Conservation (phyloP, 1,139 yeast genomes). For the Blastobotrys petasosporus region DNA sequence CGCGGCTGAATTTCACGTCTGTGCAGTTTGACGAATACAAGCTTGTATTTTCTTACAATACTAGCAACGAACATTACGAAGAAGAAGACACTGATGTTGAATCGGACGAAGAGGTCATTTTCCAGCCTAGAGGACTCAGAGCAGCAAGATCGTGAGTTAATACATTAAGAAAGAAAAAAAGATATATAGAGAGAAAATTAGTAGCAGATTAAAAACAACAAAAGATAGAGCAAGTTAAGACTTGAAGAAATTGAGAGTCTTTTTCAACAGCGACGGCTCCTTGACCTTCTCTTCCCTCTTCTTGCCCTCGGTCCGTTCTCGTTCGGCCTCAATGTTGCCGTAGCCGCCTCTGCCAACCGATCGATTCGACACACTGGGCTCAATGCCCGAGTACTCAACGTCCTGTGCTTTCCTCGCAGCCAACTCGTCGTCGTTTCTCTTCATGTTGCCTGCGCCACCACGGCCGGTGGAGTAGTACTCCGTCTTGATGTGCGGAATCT, state of each 20-base stretch:
- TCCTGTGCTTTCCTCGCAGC: slow-evolving; percentile 64
- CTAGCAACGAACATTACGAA: not conserved
- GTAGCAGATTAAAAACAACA: slow-evolving; percentile 3
- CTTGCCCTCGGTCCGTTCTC: not conserved
- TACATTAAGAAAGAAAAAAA: not conserved
- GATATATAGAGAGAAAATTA: not conserved
- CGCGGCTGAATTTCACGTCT: slow-evolving; percentile 9
- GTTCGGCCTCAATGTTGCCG: slow-evolving; percentile 33
- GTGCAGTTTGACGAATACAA: slow-evolving; percentile 6
- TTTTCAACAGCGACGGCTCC: slow-evolving; percentile 15
- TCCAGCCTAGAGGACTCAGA: slow-evolving; percentile 4
- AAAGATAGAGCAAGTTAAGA: slow-evolving; percentile 1
- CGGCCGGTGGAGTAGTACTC: slow-evolving; percentile 67
- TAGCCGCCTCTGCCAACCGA: slow-evolving; percentile 38
- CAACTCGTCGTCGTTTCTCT: slow-evolving; percentile 55
- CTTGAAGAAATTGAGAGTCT: slow-evolving; percentile 16
- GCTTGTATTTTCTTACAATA: not conserved
- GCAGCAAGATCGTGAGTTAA: not conserved
- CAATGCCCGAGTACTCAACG: slow-evolving; percentile 42
- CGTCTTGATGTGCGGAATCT: slow-evolving; percentile 55
- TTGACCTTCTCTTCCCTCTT: slow-evolving; percentile 12
- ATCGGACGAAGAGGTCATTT: slow-evolving; percentile 13
- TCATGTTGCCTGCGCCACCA: slow-evolving; percentile 80
- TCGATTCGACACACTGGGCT: slow-evolving; percentile 19
- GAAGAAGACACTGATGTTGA: slow-evolving; percentile 2